Percentiles rank a stretch among this genome's conserved stretches.
These are phyloP conservation scores for Licmophora abbreviata DNA, from an alignment of 108 stramenopile species.

Conservation along the genomic window DNA sequence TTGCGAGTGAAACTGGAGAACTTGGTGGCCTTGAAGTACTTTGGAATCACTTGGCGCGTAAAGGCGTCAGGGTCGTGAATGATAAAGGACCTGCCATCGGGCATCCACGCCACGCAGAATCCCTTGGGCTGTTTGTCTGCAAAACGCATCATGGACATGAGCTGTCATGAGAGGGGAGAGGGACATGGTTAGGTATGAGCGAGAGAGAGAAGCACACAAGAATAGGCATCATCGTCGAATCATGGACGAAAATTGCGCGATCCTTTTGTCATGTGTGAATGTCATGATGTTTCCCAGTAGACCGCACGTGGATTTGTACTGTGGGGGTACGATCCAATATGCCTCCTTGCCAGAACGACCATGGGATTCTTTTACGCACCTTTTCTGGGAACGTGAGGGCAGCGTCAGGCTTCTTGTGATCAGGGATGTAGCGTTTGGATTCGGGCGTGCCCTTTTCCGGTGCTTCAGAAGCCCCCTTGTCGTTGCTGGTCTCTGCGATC, in stretches of 20 bases:
- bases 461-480: neutral
- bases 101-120: conserved; percentile 47
- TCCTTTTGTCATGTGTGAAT: conserved; percentile 1
- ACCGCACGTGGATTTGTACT: no score
- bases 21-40: conserved; percentile 79
- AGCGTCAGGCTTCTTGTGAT: conserved; percentile 53
- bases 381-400: conserved; percentile 65
- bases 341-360: neutral
- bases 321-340: no score
- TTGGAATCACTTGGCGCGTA: conserved; percentile 63
- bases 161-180: no score
- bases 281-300: no score
- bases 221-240: neutral
- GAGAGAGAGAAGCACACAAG: neutral
- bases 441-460: no score
- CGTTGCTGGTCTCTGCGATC: neutral
- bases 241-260: neutral
- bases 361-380: conserved; percentile 18
- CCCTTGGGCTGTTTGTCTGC: conserved; percentile 15
- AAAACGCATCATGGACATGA: conserved; percentile 52
- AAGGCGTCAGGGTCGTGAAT: conserved; percentile 65
- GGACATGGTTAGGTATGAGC: neutral
- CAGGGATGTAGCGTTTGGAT: conserved; percentile 41
- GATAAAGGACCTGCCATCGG: conserved; percentile 64
- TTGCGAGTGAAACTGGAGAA: conserved; percentile 77